Evolutionary conservation across 768 basidiomycete species (phyloP).

Genomic region (Leccinum rimulosum): DNA sequence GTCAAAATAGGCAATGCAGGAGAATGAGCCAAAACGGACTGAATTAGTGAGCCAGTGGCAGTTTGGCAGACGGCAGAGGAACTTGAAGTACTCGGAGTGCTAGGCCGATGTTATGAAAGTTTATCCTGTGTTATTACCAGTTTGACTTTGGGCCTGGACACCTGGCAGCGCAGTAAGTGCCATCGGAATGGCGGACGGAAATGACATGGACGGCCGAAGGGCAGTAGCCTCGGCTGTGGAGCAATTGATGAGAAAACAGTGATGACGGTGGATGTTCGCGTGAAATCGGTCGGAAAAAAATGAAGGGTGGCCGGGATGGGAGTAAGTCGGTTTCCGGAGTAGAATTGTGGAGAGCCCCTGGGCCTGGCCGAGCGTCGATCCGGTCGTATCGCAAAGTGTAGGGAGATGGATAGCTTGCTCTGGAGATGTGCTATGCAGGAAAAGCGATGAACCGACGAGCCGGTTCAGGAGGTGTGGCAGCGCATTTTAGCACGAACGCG

Average conservation of each 20-base stretch:
- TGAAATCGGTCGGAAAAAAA: neutral
- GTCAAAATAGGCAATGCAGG: constrained; percentile 17
- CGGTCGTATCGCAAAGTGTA: constrained; percentile 20
- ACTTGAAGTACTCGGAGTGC: neutral
- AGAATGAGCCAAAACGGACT: constrained; percentile 4
- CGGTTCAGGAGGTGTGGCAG: constrained; percentile 14
- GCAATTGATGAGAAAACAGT: constrained; percentile 1
- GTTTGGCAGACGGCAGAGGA: constrained; percentile 10
- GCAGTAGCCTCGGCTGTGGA: constrained; percentile 2
- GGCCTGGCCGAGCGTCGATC: constrained; percentile 20
- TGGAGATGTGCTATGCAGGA: constrained; percentile 3
- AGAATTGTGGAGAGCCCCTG: constrained; percentile 2
- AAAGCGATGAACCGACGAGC: constrained; percentile 21
- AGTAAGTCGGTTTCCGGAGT: neutral
- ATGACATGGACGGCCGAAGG: constrained; percentile 12
- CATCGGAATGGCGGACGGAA: constrained; percentile 15
- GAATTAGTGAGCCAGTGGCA: neutral
- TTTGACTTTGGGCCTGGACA: neutral
- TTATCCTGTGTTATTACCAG: neutral
- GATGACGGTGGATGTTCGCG: constrained; percentile 2
- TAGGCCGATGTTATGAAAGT: neutral
- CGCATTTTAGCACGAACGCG: constrained; percentile 10
- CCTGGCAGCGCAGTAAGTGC: neutral
- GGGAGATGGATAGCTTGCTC: neutral
- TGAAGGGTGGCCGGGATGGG: neutral